Evolutionary conservation across 2,329 filamentous ascomycete species (phyloP).

Genomic region (Aureobasidium leucospermi): DNA sequence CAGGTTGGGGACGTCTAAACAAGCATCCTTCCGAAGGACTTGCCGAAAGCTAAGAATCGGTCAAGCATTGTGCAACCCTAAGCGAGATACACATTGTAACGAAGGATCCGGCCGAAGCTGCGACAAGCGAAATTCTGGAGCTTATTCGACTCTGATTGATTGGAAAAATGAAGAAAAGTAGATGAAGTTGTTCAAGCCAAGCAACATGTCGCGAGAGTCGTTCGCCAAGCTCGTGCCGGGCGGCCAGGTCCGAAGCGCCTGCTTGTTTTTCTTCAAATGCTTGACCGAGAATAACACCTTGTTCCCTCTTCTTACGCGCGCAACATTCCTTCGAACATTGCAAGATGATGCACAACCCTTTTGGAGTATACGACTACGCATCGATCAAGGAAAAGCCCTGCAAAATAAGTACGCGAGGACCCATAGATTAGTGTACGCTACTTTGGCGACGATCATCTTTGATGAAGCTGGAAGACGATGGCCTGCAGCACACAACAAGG

Average conservation of each 20-base stretch:
- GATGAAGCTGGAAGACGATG: neutral
- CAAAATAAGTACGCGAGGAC: neutral
- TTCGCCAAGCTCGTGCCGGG: neutral
- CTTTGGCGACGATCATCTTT: neutral
- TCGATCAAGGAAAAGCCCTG: no score
- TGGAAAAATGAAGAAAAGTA: neutral
- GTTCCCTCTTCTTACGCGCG: neutral
- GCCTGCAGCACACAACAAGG: neutral
- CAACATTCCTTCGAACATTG: no score
- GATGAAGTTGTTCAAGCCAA: neutral
- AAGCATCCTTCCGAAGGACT: neutral
- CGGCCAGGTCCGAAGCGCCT: slow-evolving; percentile 1
- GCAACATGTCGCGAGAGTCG: neutral
- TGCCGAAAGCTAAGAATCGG: neutral
- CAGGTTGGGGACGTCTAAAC: neutral
- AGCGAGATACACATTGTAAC: neutral
- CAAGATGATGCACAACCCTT: neutral
- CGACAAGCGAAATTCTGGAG: neutral
- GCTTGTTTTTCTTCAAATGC: neutral
- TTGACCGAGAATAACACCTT: neutral
- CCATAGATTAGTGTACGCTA: neutral
- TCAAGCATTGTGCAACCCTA: neutral
- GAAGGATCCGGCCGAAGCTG: neutral
- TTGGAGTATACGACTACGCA: no score
- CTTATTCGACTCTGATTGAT: neutral